These are phyloP conservation scores for Fusarium caatingaense DNA, from an alignment of 2,329 filamentous ascomycete genomes.

Conservation along the genomic window DNA sequence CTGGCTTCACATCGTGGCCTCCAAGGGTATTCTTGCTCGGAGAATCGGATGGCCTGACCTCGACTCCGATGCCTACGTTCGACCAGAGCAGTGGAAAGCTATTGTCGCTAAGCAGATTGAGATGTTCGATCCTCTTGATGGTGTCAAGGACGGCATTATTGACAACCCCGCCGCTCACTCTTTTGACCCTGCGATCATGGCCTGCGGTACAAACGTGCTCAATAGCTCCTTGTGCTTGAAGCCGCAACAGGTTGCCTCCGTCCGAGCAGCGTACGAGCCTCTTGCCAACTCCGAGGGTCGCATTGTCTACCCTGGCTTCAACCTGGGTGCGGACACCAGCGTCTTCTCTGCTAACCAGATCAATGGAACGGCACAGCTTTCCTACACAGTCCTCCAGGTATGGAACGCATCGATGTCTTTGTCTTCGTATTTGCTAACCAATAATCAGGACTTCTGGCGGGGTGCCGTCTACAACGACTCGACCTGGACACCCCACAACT, in stretches of 20 bases:
- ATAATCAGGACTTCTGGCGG: constrained; percentile 6
- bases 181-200: neutral
- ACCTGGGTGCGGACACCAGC: constrained; percentile 1
- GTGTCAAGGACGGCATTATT: constrained; percentile 6
- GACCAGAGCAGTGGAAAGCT: constrained; percentile 7
- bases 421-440: neutral
- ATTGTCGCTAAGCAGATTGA: constrained; percentile 14
- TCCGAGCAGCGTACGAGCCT: constrained; percentile 11
- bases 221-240: constrained; percentile 2
- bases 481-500: constrained; percentile 6
- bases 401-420: accelerated
- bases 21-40: constrained; percentile 7
- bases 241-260: neutral
- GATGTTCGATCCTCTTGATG: constrained; percentile 8
- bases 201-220: neutral
- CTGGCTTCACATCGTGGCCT: constrained; percentile 17
- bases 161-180: constrained; percentile 4
- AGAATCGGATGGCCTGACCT: constrained; percentile 4
- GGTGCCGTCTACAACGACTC: constrained; percentile 18
- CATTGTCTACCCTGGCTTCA: constrained; percentile 5
- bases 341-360: constrained; percentile 12
- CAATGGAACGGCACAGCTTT: constrained; percentile 3
- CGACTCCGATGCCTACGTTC: neutral
- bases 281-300: neutral
- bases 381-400: constrained; percentile 14